Conservation (phyloP, 2,329 filamentous ascomycete species). For the Raffaelea albimanens region DNA sequence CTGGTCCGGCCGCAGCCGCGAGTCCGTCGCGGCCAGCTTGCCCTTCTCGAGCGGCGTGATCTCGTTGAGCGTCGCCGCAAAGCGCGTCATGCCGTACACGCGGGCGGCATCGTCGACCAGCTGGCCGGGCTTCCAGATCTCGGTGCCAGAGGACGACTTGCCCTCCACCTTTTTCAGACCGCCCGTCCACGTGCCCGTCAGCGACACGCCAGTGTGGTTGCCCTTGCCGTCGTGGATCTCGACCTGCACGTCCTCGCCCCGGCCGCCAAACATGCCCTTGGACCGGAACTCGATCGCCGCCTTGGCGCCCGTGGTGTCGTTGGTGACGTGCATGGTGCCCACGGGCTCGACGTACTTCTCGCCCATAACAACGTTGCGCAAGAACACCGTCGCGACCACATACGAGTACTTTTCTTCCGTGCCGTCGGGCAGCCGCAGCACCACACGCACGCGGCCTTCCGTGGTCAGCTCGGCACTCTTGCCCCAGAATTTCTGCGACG, state of each 20-base stretch:
- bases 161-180: constrained; percentile 50
- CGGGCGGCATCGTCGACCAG: constrained; percentile 71
- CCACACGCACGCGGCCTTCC: constrained; percentile 74
- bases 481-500: constrained; percentile 96
- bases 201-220: constrained; percentile 52
- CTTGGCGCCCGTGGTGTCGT: constrained; percentile 75
- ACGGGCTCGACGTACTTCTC: constrained; percentile 98
- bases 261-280: constrained; percentile 94
- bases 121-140: constrained; percentile 69
- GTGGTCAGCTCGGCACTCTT: constrained; percentile 93
- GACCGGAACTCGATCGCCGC: constrained; percentile 85
- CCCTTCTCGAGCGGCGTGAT: constrained; percentile 69
- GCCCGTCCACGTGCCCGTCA: constrained; percentile 78
- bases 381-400: constrained; percentile 78
- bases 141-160: constrained; percentile 32
- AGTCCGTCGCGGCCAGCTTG: constrained; percentile 73
- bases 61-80: constrained; percentile 81
- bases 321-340: constrained; percentile 75
- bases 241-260: constrained; percentile 79
- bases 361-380: constrained; percentile 93
- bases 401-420: constrained; percentile 80
- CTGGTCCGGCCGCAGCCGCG: constrained; percentile 78
- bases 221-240: constrained; percentile 63
- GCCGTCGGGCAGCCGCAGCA: constrained; percentile 51
- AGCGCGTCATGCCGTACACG: constrained; percentile 80